Evolutionary conservation across 208 protist species (phyloP), one percentile per base, ranked within the genome.

Genomic region (Leptomonas seymouri): DNA sequence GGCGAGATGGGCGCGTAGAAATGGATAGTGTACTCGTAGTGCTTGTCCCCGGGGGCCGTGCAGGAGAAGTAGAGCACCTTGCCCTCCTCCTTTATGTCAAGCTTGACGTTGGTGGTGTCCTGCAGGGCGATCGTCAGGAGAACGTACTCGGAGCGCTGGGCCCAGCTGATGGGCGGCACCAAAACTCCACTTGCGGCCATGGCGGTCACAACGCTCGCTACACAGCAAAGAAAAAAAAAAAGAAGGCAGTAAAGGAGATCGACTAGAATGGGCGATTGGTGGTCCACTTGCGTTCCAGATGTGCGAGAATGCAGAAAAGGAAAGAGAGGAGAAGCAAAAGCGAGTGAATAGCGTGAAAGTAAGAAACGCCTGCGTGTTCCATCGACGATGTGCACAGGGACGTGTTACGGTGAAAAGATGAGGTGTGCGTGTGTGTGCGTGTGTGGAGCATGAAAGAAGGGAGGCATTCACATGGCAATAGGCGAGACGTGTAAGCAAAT

Each of bases 161-260:
- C 90, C 93, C 93, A 97, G 34, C 84, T 71, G 58, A 95, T 77
- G 9, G 83, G 85, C 12, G 89, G 86, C 60, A 86, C 89, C 31
- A 86, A 62, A 2, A 78, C 42, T 0, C 76, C 78, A 18, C 62
- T 64, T 6, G 56, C 54, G 12, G 62, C 69, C 71, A 76, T 72
- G 36, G 36, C 30, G 30, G 48, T 15, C 21, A 12, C 48, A 30
- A 15, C 48, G 58, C 46, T 28, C n/a, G n/a, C n/a, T n/a, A n/a
- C n/a, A n/a, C n/a, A 62, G 67, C 27, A 25, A 15, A 42, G 53
- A 49, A 71, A 82, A 61, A 27, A 69, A 71, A 57, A 67, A 51
- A 78, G 34, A 39, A 9, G 9, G 9, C 34, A 9, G 34, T 39
- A 54, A 57, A 7, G n/a, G n/a, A n/a, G n/a, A n/a, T n/a, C n/a